These are phyloP conservation scores for Monascus purpureus DNA, from an alignment of 495 filamentous ascomycete genomes.

Conservation along the genomic window DNA sequence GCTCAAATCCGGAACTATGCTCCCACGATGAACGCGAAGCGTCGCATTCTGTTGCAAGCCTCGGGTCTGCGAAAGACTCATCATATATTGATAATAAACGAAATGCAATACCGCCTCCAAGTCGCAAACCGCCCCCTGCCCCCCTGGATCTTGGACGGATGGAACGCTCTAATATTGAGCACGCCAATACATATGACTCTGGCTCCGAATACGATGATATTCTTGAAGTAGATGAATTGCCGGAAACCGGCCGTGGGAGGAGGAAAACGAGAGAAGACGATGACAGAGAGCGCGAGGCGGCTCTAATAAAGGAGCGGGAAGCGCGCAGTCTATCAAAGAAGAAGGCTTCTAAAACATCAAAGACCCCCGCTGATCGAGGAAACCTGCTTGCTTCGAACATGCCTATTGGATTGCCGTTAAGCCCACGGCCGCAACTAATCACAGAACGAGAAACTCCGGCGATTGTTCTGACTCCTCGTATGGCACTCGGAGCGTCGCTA, in stretches of 20 bases:
- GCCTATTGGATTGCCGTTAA: conserved; percentile 9
- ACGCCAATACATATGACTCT: conserved; percentile 43
- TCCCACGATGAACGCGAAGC: too few species aligned
- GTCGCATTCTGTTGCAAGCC: conserved; percentile 4
- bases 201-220: conserved; percentile 79
- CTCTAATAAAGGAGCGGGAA: conserved; percentile 48
- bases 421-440: conserved; percentile 13
- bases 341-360: conserved; percentile 30
- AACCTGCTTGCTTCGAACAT: conserved; percentile 2
- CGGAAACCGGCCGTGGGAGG: conserved; percentile 53
- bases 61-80: conserved; percentile 6
- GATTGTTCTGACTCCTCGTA: conserved; percentile 20
- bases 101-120: conserved; percentile 35
- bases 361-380: conserved; percentile 1
- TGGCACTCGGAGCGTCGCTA: conserved; percentile 8
- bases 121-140: conserved; percentile 70
- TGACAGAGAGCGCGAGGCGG: conserved; percentile 59
- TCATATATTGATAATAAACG: conserved; percentile 7
- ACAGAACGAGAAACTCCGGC: conserved; percentile 20
- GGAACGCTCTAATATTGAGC: conserved; percentile 24
- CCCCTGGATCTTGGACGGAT: conserved; percentile 56
- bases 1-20: too few species aligned
- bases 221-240: conserved; percentile 48
- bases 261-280: conserved; percentile 81
- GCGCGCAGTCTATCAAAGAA: conserved; percentile 51